These are phyloP conservation scores for Penicillium sp. DNA, from an alignment of 2,329 filamentous ascomycete species.

Conservation along the genomic window DNA sequence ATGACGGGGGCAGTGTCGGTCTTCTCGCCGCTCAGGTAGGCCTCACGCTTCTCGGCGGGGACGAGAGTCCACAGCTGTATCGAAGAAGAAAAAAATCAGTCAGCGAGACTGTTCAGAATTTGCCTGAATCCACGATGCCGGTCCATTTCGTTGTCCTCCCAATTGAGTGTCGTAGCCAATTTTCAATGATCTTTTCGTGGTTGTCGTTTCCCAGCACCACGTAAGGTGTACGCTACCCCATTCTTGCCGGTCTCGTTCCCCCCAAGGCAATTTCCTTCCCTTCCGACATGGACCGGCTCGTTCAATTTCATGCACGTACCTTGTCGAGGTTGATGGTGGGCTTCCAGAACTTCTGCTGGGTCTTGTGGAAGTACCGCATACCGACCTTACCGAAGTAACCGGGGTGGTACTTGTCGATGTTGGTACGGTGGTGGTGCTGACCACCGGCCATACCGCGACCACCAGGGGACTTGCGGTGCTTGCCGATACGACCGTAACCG, in stretches of 20 bases:
- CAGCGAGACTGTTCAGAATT: slow-evolving; percentile 15
- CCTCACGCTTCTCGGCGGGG: slow-evolving; percentile 86
- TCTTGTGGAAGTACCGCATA: slow-evolving; percentile 97
- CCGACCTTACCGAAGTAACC: slow-evolving; percentile 99
- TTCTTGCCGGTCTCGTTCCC: neutral
- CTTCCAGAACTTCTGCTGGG: slow-evolving; percentile 96
- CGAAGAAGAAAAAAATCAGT: slow-evolving; percentile 15
- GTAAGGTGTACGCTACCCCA: neutral
- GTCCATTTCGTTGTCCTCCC: neutral
- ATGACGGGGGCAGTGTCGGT: slow-evolving; percentile 94
- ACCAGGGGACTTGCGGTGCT: slow-evolving; percentile 92
- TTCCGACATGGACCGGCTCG: slow-evolving; percentile 11
- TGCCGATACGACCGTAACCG: slow-evolving; percentile 97
- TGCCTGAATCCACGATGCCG: neutral
- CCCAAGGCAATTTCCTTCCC: neutral
- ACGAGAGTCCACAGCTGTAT: slow-evolving; percentile 90
- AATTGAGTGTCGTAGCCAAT: slow-evolving; percentile 1
- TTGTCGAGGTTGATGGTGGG: slow-evolving; percentile 99
- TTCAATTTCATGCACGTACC: slow-evolving; percentile 58
- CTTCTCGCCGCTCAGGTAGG: slow-evolving; percentile 80
- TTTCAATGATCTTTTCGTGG: slow-evolving; percentile 4
- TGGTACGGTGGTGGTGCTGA: slow-evolving; percentile 97
- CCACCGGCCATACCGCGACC: slow-evolving; percentile 91
- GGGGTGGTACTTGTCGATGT: slow-evolving; percentile 91
- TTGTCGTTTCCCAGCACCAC: slow-evolving; percentile 6